A percentile compares a stretch with the other conserved stretches of the same genome.
These are phyloP conservation scores for Blechomonas ayalai DNA, from an alignment of 208 protist genomes.

Conservation along the genomic window DNA sequence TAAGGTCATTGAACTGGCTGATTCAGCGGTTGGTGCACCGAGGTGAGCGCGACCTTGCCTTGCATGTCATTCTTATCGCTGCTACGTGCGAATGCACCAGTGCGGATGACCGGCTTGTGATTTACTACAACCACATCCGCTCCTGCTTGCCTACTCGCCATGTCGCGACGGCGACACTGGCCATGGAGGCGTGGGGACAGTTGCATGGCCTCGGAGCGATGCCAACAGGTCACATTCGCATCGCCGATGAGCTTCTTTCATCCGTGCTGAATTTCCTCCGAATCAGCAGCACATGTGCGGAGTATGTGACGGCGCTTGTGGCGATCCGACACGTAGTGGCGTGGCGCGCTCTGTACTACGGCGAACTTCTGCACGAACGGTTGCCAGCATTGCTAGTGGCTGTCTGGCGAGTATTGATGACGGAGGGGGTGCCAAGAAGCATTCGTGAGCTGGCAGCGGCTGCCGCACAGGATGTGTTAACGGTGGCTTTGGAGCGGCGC, in stretches of 20 bases:
- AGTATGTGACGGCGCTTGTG: constrained; percentile 46
- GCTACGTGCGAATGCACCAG: constrained; percentile 29
- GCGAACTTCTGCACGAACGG: constrained; percentile 14
- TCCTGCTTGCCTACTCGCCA: constrained; percentile 38
- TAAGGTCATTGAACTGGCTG: constrained; percentile 29
- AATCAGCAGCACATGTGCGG: constrained; percentile 28
- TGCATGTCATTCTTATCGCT: constrained; percentile 64
- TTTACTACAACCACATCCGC: constrained; percentile 55
- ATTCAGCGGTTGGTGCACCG: constrained; percentile 38
- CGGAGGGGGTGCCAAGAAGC: background rate
- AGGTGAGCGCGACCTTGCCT: constrained; percentile 40
- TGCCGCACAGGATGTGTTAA: constrained; percentile 47
- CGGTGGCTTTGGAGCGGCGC: constrained; percentile 28
- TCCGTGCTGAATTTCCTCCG: constrained; percentile 36
- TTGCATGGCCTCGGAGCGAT: constrained; percentile 38
- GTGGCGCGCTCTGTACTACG: constrained; percentile 23
- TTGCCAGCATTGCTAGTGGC: constrained; percentile 19
- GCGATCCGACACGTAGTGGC: constrained; percentile 46
- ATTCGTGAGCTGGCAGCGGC: constrained; percentile 53
- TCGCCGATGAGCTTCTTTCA: constrained; percentile 41
- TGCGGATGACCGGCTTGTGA: constrained; percentile 44
- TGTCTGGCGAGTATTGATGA: constrained; percentile 40
- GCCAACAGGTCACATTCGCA: constrained; percentile 33
- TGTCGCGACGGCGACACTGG: constrained; percentile 49
- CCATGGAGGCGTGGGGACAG: constrained; percentile 60